phyloP scores from a whole-genome alignment of 108 stramenopile genomes.

The Nannochloropsis gaditana region DNA sequence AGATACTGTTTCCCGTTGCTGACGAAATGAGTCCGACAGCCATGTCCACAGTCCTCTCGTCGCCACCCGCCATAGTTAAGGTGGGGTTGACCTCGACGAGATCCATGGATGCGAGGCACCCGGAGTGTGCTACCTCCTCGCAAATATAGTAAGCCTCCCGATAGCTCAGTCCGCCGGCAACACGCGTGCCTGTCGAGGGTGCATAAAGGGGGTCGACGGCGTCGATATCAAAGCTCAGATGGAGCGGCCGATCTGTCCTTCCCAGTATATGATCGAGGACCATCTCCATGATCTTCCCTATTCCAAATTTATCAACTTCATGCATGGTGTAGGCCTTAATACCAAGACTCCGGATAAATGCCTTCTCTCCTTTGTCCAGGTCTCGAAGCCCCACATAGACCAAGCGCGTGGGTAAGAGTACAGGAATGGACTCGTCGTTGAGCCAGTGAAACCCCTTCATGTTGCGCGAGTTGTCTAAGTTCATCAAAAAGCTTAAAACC shows the following conservation, averaged over 20 bases:
- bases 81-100: slow-evolving; percentile 93
- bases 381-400: slow-evolving; percentile 96
- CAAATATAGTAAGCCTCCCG: slow-evolving; percentile 95
- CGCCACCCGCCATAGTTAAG: slow-evolving; percentile 50
- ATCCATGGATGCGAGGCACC: slow-evolving; percentile 82
- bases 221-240: slow-evolving; percentile 89
- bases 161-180: slow-evolving; percentile 93
- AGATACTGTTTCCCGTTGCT: slow-evolving; percentile 37
- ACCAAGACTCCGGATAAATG: slow-evolving; percentile 64
- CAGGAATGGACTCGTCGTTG: slow-evolving; percentile 44
- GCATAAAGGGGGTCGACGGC: slow-evolving; percentile 88
- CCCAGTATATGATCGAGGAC: slow-evolving; percentile 77
- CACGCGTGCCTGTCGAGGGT: slow-evolving; percentile 95
- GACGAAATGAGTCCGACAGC: slow-evolving; percentile 29
- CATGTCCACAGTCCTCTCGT: slow-evolving; percentile 31
- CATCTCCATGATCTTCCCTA: slow-evolving; percentile 70
- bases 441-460: slow-evolving; percentile 88
- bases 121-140: slow-evolving; percentile 78
- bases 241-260: slow-evolving; percentile 45
- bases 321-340: slow-evolving; percentile 87
- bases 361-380: slow-evolving; percentile 80
- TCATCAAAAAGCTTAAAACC: slow-evolving; percentile 89
- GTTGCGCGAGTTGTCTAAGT: slow-evolving; percentile 62
- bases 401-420: slow-evolving; percentile 56
- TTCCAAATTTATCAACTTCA: slow-evolving; percentile 87